Percentiles rank a stretch among this genome's conserved stretches.
These are phyloP conservation scores for Pseudonectria buxi DNA, from an alignment of 2,329 filamentous ascomycete species.

Conservation along the genomic window DNA sequence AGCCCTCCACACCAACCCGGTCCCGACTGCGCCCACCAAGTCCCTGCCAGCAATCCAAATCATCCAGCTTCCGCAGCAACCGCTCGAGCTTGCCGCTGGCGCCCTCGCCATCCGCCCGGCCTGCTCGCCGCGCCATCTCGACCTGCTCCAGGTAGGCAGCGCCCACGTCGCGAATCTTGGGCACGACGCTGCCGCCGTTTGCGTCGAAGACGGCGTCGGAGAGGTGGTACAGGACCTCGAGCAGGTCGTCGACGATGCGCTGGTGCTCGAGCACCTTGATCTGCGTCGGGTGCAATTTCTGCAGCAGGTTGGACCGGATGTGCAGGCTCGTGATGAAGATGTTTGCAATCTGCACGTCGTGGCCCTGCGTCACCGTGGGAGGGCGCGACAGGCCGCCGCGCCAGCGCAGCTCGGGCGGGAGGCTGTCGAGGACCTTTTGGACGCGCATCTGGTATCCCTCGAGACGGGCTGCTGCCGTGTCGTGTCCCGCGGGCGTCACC, in stretches of 20 bases:
- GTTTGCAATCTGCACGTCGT: conserved; percentile 31
- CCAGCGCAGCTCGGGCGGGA: conserved; percentile 30
- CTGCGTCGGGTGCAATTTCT: conserved; percentile 19
- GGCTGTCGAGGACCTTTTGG: conserved; percentile 23
- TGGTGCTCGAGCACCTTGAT: conserved; percentile 20
- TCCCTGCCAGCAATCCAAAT: conserved; percentile 27
- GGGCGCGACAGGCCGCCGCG: conserved; percentile 28
- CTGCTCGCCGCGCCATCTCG: conserved; percentile 8
- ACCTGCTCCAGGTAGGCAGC: conserved; percentile 27
- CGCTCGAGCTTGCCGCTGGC: conserved; percentile 21
- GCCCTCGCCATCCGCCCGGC: conserved; percentile 3
- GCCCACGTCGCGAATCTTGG: conserved; percentile 32
- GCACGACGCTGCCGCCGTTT: conserved; percentile 27
- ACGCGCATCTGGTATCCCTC: conserved; percentile 13
- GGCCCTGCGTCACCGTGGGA: conserved; percentile 23
- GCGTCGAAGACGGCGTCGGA: conserved; percentile 27
- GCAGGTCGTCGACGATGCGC: conserved; percentile 27
- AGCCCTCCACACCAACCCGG: too few relatives aligned
- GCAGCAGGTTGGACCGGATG: conserved; percentile 30
- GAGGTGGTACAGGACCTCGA: conserved; percentile 30
- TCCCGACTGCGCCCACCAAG: conserved; percentile 1
- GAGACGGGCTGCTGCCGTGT: conserved; percentile 8
- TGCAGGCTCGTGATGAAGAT: conserved; percentile 31
- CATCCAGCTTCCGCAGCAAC: conserved; percentile 23
- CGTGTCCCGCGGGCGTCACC: conserved; percentile 2